These are phyloP conservation scores for Mixia osmundae DNA, from an alignment of 1,284 basidiomycete species.

Conservation along the genomic window DNA sequence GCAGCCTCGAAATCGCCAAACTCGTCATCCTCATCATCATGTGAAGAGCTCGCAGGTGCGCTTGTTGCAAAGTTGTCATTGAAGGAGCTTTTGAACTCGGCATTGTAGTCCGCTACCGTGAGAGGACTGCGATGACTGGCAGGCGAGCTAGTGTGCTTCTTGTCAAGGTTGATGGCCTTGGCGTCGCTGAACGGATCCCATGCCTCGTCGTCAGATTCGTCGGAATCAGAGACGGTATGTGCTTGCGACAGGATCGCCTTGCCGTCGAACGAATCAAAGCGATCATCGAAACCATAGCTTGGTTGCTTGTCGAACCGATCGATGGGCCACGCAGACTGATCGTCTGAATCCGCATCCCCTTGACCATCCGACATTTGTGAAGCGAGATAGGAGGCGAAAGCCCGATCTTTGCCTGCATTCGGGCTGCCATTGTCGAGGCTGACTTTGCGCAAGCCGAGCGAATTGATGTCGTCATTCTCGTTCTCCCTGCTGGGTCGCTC, in stretches of 20 bases:
- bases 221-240: conserved; percentile 19
- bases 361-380: conserved; percentile 28
- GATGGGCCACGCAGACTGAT: conserved; percentile 4
- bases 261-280: conserved; percentile 11
- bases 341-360: conserved; percentile 8
- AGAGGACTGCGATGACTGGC: not conserved
- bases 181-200: conserved; percentile 22
- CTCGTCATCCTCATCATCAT: conserved; percentile 13
- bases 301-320: not conserved
- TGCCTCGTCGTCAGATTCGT: not conserved
- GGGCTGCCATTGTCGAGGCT: not conserved
- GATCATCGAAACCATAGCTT: conserved; percentile 17
- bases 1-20: conserved; percentile 16
- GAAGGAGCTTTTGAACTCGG: conserved; percentile 4
- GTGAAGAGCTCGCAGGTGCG: conserved; percentile 4
- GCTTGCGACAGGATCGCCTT: too few relatives aligned
- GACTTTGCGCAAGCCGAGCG: not conserved
- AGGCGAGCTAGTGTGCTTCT: not conserved
- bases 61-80: not conserved
- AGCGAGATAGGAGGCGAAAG: too few relatives aligned
- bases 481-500: conserved; percentile 28
- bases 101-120: conserved; percentile 7
- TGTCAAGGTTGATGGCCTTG: not conserved
- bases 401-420: too few relatives aligned
- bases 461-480: conserved; percentile 3